Evolutionary conservation across 345 rosid species (phyloP).

Genomic region (Garcia nutans): DNA sequence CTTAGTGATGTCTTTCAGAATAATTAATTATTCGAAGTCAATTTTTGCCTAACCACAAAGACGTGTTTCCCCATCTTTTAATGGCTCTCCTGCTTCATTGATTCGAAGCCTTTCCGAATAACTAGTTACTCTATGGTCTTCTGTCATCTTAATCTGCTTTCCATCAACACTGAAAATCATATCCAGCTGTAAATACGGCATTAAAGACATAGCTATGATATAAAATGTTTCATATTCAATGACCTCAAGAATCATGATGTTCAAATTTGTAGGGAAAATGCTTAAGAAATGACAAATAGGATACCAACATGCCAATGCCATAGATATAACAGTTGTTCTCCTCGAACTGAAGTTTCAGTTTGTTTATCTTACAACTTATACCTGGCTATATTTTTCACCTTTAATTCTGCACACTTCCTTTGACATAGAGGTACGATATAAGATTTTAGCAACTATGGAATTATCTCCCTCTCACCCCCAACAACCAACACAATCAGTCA

Average conservation of each 20-base stretch:
- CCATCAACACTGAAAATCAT: constrained; percentile 65
- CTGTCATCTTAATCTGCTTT: constrained; percentile 75
- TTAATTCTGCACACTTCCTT: neutral
- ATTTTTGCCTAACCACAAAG: constrained; percentile 53
- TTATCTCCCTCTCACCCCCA: no score
- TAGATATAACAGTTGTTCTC: neutral
- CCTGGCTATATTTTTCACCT: neutral
- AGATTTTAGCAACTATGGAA: no score
- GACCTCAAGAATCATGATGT: neutral
- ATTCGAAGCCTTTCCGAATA: constrained; percentile 69
- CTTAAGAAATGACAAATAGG: neutral
- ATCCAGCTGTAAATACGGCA: constrained; percentile 17
- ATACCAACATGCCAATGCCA: constrained; percentile 2
- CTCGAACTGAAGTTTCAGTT: no score
- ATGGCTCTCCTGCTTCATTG: constrained; percentile 56
- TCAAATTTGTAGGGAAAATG: neutral
- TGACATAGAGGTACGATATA: neutral
- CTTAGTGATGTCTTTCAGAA: neutral
- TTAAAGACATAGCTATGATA: constrained; percentile 1
- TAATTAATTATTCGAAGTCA: neutral
- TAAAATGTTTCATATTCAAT: neutral
- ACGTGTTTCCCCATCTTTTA: constrained; percentile 79
- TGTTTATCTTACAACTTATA: neutral
- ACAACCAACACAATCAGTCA: no score
- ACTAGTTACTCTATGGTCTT: constrained; percentile 82